Conservation (phyloP, 2,329 filamentous ascomycete genomes). For the Phaeosphaeriaceae sp. region DNA sequence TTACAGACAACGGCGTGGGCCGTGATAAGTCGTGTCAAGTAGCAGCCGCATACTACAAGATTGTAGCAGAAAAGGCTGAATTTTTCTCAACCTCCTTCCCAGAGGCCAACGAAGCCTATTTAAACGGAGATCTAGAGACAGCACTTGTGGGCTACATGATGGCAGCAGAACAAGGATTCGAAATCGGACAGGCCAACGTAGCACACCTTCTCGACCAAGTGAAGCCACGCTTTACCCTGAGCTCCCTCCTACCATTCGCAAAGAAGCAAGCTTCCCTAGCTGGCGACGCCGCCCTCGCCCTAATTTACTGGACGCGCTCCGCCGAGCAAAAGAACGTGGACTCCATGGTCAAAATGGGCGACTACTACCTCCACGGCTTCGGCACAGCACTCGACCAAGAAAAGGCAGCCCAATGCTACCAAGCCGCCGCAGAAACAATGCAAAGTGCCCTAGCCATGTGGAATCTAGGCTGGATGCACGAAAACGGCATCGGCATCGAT, state of each 20-base stretch:
- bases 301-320: conserved; percentile 95
- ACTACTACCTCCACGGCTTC: conserved; percentile 89
- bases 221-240: conserved; percentile 57
- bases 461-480: conserved; percentile 99
- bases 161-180: conserved; percentile 91
- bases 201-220: conserved; percentile 81
- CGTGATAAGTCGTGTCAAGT: conserved; percentile 78
- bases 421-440: conserved; percentile 86
- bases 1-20: conserved; percentile 80
- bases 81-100: conserved; percentile 80
- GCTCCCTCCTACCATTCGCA: conserved; percentile 59
- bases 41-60: conserved; percentile 83
- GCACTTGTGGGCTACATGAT: conserved; percentile 83
- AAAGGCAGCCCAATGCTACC: conserved; percentile 92
- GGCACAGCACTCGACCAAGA: conserved; percentile 73
- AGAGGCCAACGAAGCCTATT: conserved; percentile 84
- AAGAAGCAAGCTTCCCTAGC: conserved; percentile 55
- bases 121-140: conserved; percentile 76
- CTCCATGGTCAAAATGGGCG: conserved; percentile 95
- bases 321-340: conserved; percentile 93
- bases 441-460: conserved; percentile 94
- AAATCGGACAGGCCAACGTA: conserved; percentile 87
- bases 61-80: conserved; percentile 88
- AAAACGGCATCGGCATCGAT: conserved; percentile 89
- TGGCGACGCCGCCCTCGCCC: conserved; percentile 69